These are phyloP conservation scores for Penicillium arizonense DNA, from an alignment of 495 filamentous ascomycete genomes.

Conservation along the genomic window DNA sequence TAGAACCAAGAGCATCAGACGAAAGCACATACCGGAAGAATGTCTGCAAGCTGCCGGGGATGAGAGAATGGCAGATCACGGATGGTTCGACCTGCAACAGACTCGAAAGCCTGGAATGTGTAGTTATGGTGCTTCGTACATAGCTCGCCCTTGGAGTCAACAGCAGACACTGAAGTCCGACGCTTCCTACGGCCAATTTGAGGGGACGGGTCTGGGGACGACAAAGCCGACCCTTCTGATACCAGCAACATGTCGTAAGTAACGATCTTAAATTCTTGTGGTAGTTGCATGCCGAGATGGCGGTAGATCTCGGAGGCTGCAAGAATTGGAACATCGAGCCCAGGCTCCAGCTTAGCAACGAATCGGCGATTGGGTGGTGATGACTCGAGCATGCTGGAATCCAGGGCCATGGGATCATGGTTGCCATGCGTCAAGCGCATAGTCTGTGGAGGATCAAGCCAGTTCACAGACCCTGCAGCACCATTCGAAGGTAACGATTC, in stretches of 20 bases:
- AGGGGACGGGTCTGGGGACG: conserved; percentile 20
- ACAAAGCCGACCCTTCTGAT: conserved; percentile 36
- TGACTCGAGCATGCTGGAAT: conserved; percentile 42
- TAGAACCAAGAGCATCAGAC: background rate
- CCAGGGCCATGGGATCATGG: conserved; percentile 46
- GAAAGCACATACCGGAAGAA: conserved; percentile 58
- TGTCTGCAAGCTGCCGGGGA: conserved; percentile 75
- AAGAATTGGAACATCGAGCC: conserved; percentile 68
- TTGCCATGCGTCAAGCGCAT: conserved; percentile 35
- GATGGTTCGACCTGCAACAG: conserved; percentile 65
- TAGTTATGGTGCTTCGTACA: conserved; percentile 58
- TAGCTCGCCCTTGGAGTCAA: conserved; percentile 39
- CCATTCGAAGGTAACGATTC: conserved; percentile 21
- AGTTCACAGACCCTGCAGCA: conserved; percentile 32
- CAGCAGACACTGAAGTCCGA: conserved; percentile 29
- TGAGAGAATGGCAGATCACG: conserved; percentile 80
- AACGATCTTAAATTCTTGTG: conserved; percentile 52
- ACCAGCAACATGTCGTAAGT: conserved; percentile 71
- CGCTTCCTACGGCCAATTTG: conserved; percentile 32
- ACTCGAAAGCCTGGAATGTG: conserved; percentile 67
- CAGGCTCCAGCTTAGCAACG: conserved; percentile 79
- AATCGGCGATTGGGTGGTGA: conserved; percentile 74
- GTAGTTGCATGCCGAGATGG: conserved; percentile 54
- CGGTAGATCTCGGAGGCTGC: conserved; percentile 67
- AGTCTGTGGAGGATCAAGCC: conserved; percentile 53